Evolutionary conservation across 192 early-diverging fungal genomes (phyloP).

Genomic region (Entomortierella parvispora): DNA sequence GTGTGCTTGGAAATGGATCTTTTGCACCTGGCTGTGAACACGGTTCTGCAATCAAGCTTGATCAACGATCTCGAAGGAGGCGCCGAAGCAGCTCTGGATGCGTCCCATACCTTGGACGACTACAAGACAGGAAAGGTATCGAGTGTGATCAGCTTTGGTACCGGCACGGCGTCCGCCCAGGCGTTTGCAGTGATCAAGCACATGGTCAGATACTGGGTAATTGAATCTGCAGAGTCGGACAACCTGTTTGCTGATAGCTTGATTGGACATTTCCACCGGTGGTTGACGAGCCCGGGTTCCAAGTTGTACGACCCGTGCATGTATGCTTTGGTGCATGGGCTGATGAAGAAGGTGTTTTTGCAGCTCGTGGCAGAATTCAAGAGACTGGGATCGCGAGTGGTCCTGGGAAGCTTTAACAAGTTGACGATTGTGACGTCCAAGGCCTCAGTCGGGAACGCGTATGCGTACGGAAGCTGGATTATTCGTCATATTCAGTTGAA

Average conservation of each 20-base stretch:
- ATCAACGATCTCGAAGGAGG: slow-evolving; percentile 83
- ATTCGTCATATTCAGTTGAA: slow-evolving; percentile 73
- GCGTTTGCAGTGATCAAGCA: slow-evolving; percentile 81
- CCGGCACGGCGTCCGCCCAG: slow-evolving; percentile 55
- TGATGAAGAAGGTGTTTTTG: slow-evolving; percentile 93
- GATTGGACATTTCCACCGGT: slow-evolving; percentile 88
- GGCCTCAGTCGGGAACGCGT: slow-evolving; percentile 73
- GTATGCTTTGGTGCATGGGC: slow-evolving; percentile 77
- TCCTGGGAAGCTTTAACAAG: slow-evolving; percentile 85
- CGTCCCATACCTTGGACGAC: slow-evolving; percentile 70
- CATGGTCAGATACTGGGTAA: slow-evolving; percentile 84
- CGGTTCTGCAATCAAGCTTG: slow-evolving; percentile 77
- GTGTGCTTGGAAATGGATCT: slow-evolving; percentile 89
- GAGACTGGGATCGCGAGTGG: slow-evolving; percentile 77
- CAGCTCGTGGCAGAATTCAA: slow-evolving; percentile 86
- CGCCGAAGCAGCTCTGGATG: slow-evolving; percentile 51
- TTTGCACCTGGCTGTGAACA: slow-evolving; percentile 83
- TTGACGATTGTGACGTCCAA: slow-evolving; percentile 86
- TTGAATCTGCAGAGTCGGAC: slow-evolving; percentile 68
- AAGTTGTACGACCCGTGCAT: slow-evolving; percentile 88
- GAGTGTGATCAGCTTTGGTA: slow-evolving; percentile 51
- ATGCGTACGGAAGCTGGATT: slow-evolving; percentile 80
- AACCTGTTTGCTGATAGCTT: slow-evolving; percentile 78
- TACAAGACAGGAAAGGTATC: slow-evolving; percentile 61
- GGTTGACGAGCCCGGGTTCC: slow-evolving; percentile 83